Percentiles rank a stretch among this genome's conserved stretches.
phyloP scores from a whole-genome alignment of 331 rosid species.

The Arachis monticola region DNA sequence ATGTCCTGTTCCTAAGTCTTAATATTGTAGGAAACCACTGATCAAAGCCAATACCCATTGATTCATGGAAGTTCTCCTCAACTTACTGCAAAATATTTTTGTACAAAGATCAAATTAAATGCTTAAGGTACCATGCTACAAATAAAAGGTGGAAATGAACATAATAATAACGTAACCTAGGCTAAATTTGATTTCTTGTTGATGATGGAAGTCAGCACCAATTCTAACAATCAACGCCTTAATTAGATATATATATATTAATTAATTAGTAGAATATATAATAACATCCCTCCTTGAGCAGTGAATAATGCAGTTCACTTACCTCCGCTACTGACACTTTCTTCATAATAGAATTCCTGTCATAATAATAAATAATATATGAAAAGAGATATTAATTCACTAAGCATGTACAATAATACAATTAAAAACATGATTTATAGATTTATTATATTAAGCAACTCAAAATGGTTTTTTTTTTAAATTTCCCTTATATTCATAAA shows the following conservation, averaged over 20 bases:
- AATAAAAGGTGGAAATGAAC: constrained; percentile 23
- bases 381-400: constrained; percentile 5
- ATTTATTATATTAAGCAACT: neutral
- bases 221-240: constrained; percentile 31
- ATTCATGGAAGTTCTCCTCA: constrained; percentile 32
- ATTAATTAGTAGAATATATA: constrained; percentile 11
- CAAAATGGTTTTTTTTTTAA: neutral
- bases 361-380: neutral
- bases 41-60: neutral
- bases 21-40: too few relatives aligned
- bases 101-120: constrained; percentile 42
- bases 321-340: constrained; percentile 52
- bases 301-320: constrained; percentile 31
- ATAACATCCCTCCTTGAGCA: constrained; percentile 21
- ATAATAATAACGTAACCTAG: neutral
- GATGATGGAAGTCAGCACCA: constrained; percentile 37
- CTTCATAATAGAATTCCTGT: constrained; percentile 58
- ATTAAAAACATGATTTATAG: neutral
- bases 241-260: constrained; percentile 17
- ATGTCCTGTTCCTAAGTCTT: too few relatives aligned
- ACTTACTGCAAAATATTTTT: constrained; percentile 47
- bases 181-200: constrained; percentile 31
- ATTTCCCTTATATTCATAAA: too few relatives aligned
- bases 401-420: constrained; percentile 9
- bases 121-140: constrained; percentile 35